Base-by-base conservation (phyloP, 2,329 filamentous ascomycete genomes). In the Neopestalotiopsis sp. region DNA sequence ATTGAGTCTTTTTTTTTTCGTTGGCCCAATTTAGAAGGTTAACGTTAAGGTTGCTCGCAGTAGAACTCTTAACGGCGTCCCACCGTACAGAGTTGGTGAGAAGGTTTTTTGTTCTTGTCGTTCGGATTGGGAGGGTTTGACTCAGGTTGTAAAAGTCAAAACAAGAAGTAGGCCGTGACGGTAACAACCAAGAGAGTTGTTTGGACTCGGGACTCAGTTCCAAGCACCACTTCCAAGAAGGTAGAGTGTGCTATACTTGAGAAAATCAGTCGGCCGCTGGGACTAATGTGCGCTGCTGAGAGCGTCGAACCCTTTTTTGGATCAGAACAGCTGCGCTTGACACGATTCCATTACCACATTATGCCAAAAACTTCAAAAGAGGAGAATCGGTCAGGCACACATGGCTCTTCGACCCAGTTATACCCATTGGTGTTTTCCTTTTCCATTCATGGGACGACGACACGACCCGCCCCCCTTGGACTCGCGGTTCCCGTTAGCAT, bases 381-480 rank as follows among this genome's bases (percentile, higher is more conserved):
- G 58, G 53, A 64, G 45, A 64, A 69, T 67, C 40, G 65, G 65
- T 40, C 58, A 66, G 58, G 65, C 68, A 38, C 65, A 53, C 61
- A 59, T 13, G 67, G 61, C 24, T 17, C 34, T 38, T 53, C 70
- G 73, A 69, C 71, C 73, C 75, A 76, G 76, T 76, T 78, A 78
- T 78, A 78, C 73, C 72, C 65, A 66, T 73, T 73, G 70, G 73
- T 69, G 67, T 69, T 70, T 70, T 66, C 42, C 40, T 24, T 24
- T 65, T 57, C 28, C 58, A 42, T 42, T 24, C 53, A 53, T 49
- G 42, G 17, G 14, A 49, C 45, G 14, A 49, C 45, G 45, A 20
- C 34, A 45, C 57, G n/a, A 38, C 64, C 64, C 49, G 17, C 63
- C 34, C 30, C 40, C n/a, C 67, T 61, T 64, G 66, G 67, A 28